Base-by-base conservation (phyloP, 2,329 filamentous ascomycete genomes). In the Aspergillus texensis region DNA sequence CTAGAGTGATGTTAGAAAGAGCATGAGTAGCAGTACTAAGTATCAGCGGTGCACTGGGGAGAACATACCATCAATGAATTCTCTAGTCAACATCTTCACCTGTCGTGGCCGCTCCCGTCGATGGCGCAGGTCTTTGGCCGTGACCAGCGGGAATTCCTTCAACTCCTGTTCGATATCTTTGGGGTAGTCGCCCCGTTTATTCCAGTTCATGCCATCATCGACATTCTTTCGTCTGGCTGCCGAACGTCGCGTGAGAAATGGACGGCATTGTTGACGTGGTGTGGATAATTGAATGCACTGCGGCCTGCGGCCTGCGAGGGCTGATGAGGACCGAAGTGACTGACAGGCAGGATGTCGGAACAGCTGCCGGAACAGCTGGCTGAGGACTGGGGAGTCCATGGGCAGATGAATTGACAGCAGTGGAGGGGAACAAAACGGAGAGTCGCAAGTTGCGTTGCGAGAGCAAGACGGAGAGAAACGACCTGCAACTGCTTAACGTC, bases 51-150 rank as follows among this genome's bases (percentile, higher is more conserved):
- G 6, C 16, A 52, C 26, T 46, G 43, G 11, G 34, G n/a, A 26
- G 36, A 76, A 77, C 69, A 69, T 75, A 93, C 91, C 94, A 78
- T 99, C 95, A 75, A 99, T 95, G 75, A 99, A 99, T 83, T 99
- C 96, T 68, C 96, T 87, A 76, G 96, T 91, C 74, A 97, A 82
- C 95, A 99, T 99, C 86, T 97, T 97, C 69, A 97, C 94, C 77
- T 91, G 86, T 74, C 87, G 87, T 52, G 95, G 95, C 73, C 95
- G 84, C 75, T 96, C 90, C 59, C 82, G 89, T 60, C 91, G 85
- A 68, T 79, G 82, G 69, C 90, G 89, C 69, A 99, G 81, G 65
- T 93, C 89, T 68, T 90, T 85, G n/a, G 93, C 87, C 10, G 93
- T 96, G 56, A 99, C 91, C 75, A 90, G 88, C 0, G 95, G 94